Evolutionary conservation across 441 rosid genomes (phyloP).

Genomic region (Eruca vesicaria): DNA sequence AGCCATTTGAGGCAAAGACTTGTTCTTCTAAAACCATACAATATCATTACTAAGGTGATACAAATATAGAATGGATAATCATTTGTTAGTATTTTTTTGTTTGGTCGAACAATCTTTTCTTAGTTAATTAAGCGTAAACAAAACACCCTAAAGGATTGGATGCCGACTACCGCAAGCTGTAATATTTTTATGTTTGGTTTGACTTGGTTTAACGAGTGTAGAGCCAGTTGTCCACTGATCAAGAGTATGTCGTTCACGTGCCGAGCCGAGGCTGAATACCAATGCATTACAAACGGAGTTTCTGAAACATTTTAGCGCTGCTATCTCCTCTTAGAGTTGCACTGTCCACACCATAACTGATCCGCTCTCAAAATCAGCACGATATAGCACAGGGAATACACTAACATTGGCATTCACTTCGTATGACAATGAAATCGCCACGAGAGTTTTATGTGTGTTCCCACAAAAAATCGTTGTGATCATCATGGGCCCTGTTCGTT

Average conservation of each 20-base stretch:
- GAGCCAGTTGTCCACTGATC: not conserved
- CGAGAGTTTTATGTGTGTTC: not conserved
- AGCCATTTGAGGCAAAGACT: slow-evolving; percentile 10
- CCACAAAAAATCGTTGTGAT: too few species aligned
- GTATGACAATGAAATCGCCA: not conserved
- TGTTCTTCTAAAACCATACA: not conserved
- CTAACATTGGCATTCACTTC: not conserved
- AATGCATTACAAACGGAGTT: not conserved
- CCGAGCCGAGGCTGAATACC: not conserved
- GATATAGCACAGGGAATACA: not conserved
- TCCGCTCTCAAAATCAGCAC: not conserved
- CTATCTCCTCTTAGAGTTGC: not conserved
- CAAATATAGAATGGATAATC: not conserved
- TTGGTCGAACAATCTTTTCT: not conserved
- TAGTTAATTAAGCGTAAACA: not conserved
- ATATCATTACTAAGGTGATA: not conserved
- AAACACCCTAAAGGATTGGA: not conserved
- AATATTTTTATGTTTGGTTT: not conserved
- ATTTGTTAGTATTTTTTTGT: not conserved
- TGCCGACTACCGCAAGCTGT: not conserved
- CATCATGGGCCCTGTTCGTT: too few species aligned
- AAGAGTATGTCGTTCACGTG: not conserved
- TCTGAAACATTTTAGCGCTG: not conserved
- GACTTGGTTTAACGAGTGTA: not conserved
- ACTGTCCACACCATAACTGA: not conserved